These are phyloP conservation scores for Penicillium turbatum DNA, from an alignment of 495 filamentous ascomycete species.

Conservation along the genomic window DNA sequence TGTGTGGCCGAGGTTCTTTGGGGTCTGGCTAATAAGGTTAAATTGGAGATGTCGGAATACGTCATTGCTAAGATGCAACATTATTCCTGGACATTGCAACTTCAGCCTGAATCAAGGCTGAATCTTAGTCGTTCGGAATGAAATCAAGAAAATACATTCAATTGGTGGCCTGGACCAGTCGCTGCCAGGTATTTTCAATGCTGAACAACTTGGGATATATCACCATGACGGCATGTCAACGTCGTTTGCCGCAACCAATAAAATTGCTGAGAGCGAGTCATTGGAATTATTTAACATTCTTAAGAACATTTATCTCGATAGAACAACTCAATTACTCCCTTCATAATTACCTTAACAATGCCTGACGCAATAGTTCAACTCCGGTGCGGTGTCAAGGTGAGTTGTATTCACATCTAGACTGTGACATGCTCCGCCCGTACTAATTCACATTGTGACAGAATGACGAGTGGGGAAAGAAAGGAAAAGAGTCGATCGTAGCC, in stretches of 20 bases:
- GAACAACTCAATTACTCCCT: too few relatives aligned
- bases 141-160: not conserved
- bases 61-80: too few relatives aligned
- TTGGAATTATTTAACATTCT: too few relatives aligned
- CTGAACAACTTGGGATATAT: not conserved
- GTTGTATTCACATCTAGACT: not conserved
- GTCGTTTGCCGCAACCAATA: not conserved
- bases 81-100: too few relatives aligned
- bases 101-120: not conserved
- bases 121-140: not conserved
- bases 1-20: too few relatives aligned
- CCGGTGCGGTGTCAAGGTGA: constrained; percentile 40
- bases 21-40: too few relatives aligned
- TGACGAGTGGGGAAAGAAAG: constrained; percentile 48
- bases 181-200: not conserved
- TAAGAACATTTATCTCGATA: too few relatives aligned
- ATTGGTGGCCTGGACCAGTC: not conserved
- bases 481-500: constrained; percentile 40
- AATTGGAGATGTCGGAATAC: too few relatives aligned
- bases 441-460: constrained; percentile 25
- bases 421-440: too few relatives aligned
- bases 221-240: constrained; percentile 17
- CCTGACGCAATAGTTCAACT: constrained; percentile 39
- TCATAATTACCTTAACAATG: constrained; percentile 15
- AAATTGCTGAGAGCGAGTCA: not conserved